These are phyloP conservation scores for Diaporthe citri DNA, from an alignment of 2,329 filamentous ascomycete species.

Conservation along the genomic window DNA sequence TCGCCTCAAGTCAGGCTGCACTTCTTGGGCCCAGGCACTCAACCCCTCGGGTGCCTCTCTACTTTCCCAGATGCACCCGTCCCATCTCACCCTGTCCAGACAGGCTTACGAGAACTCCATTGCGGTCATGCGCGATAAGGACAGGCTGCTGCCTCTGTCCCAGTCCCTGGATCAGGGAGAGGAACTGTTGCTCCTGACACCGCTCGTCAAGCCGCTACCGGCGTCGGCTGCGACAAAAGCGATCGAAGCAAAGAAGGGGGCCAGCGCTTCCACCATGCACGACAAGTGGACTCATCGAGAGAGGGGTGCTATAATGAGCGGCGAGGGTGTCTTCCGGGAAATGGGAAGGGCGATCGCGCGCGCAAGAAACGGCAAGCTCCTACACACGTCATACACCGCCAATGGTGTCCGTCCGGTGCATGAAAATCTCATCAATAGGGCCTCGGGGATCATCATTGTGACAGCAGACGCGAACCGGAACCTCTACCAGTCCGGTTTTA, in stretches of 20 bases:
- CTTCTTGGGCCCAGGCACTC: constrained; percentile 91
- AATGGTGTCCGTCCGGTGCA: constrained; percentile 94
- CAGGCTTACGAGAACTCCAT: constrained; percentile 94
- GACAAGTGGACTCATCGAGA: constrained; percentile 71
- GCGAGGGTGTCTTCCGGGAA: constrained; percentile 92
- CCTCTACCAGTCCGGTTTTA: constrained; percentile 92
- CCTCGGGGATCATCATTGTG: constrained; percentile 88
- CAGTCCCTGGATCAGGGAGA: constrained; percentile 86
- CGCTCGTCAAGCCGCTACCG: constrained; percentile 90
- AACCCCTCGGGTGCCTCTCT: constrained; percentile 84
- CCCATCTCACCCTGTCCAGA: constrained; percentile 84
- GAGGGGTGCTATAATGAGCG: constrained; percentile 81
- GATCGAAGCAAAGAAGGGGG: constrained; percentile 65
- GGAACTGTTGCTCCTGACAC: constrained; percentile 89
- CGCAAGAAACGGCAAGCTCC: constrained; percentile 84
- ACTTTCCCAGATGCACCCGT: constrained; percentile 83
- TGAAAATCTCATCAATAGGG: constrained; percentile 90
- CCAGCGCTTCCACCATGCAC: constrained; percentile 55
- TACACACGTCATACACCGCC: constrained; percentile 95
- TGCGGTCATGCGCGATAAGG: constrained; percentile 90
- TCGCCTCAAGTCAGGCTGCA: constrained; percentile 84
- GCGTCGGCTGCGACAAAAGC: constrained; percentile 86
- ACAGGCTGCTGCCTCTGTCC: constrained; percentile 84
- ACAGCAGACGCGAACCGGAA: constrained; percentile 96
- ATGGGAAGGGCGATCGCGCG: constrained; percentile 89